Conservation (phyloP, 2,329 filamentous ascomycete species). For the Onygena corvina region DNA sequence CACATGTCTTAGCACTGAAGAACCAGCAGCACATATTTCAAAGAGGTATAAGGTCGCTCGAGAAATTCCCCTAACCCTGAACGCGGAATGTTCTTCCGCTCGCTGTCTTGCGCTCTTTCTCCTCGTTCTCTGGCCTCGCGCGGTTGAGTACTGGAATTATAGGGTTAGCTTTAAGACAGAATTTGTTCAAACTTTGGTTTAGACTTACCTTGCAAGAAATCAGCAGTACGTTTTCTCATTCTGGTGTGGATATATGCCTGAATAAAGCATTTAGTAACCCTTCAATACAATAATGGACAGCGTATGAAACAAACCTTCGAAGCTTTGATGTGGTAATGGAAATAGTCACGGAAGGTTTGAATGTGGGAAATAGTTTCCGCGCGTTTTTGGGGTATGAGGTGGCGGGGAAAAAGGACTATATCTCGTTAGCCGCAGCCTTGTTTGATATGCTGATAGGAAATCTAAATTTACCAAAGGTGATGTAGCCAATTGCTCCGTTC, state of each 20-base stretch:
- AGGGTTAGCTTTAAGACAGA: neutral
- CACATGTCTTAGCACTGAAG: neutral
- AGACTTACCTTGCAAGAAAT: slow-evolving; percentile 82
- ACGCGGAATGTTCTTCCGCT: slow-evolving; percentile 83
- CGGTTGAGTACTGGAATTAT: slow-evolving; percentile 66
- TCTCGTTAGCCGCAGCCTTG: neutral
- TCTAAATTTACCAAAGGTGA: slow-evolving; percentile 70
- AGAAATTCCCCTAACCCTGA: slow-evolving; percentile 32
- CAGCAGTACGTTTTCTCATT: slow-evolving; percentile 93
- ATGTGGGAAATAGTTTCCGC: slow-evolving; percentile 97
- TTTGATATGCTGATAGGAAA: slow-evolving; percentile 11
- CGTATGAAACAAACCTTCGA: slow-evolving; percentile 55
- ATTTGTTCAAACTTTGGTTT: neutral
- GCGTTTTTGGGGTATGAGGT: slow-evolving; percentile 80
- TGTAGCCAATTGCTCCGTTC: slow-evolving; percentile 84
- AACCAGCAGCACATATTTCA: neutral
- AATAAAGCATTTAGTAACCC: neutral
- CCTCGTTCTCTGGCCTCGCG: slow-evolving; percentile 87
- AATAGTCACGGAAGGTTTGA: slow-evolving; percentile 99
- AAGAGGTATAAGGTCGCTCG: neutral
- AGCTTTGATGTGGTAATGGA: slow-evolving; percentile 99
- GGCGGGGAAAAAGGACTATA: slow-evolving; percentile 78
- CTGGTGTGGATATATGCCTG: slow-evolving; percentile 93
- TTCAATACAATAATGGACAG: neutral
- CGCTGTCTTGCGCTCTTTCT: slow-evolving; percentile 95